Conservation (phyloP, 805 yeast genomes). For the Soucietia sequanensis region DNA sequence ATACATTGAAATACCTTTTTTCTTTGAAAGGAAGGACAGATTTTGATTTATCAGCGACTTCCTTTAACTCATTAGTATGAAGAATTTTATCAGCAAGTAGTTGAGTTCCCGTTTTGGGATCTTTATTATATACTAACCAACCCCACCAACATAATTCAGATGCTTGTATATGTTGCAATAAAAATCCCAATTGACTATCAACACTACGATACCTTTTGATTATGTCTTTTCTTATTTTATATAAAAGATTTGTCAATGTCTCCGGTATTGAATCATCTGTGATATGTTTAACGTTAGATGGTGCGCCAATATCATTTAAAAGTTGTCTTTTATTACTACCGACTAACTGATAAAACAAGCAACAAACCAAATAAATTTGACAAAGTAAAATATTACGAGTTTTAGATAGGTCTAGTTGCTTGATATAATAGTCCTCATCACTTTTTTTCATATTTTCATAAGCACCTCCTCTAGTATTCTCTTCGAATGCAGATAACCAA, state of each 20-base stretch:
- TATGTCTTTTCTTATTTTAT: slow-evolving; percentile 26
- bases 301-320: slow-evolving; percentile 20
- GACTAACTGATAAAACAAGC: slow-evolving; percentile 29
- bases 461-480: slow-evolving; percentile 12
- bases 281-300: slow-evolving; percentile 33
- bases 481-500: slow-evolving; percentile 31
- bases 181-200: slow-evolving; percentile 25
- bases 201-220: slow-evolving; percentile 16
- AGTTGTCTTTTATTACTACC: slow-evolving; percentile 19
- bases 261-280: slow-evolving; percentile 33
- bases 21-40: slow-evolving; percentile 25
- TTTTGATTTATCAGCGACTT: slow-evolving; percentile 15
- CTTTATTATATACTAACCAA: slow-evolving; percentile 40
- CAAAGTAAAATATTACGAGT: slow-evolving; percentile 25
- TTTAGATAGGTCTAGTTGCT: slow-evolving; percentile 24
- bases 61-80: slow-evolving; percentile 22
- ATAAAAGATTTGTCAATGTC: slow-evolving; percentile 15
- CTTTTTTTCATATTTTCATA: slow-evolving; percentile 16
- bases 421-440: slow-evolving; percentile 23
- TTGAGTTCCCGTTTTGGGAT: slow-evolving; percentile 26
- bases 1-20: slow-evolving; percentile 39
- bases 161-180: slow-evolving; percentile 23
- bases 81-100: slow-evolving; percentile 22
- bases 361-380: slow-evolving; percentile 29
- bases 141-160: slow-evolving; percentile 40